Base-by-base conservation (phyloP, 1,284 basidiomycete genomes). In the Rhodotorula mucilaginosa region DNA sequence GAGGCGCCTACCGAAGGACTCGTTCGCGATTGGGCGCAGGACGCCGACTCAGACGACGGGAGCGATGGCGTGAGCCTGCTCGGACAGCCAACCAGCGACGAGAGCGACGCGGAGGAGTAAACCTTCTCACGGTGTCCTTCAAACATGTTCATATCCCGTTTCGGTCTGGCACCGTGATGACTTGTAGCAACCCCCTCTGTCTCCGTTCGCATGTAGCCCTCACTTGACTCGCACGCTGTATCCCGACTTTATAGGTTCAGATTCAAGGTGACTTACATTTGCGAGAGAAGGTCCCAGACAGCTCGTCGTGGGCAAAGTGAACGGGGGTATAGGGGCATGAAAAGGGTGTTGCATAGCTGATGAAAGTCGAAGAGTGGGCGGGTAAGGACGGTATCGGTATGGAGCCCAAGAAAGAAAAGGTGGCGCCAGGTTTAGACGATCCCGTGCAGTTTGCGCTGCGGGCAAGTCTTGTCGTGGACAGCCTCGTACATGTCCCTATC, bases 21-120 rank as follows among this genome's bases (percentile, higher is more conserved):
- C 56, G 49, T 71, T 8, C 48, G 70, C 5, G 70, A 71, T 46
- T 71, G 70, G 70, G 70, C 70, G 18, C 54, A 58, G 46, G 31
- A 23, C 12, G 39, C 23, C 23, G 39, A 26, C 21, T 65, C 61
- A 7, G 65, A 34, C 23, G 66, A 68, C 6, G 52, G 18, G 19
- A 56, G 62, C 19, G 68, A 70, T 15, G 66, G 52, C 15, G 10
- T 52, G 19, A 48, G 52, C 31, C 39, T 52, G 18, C 5, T 52
- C 3, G 57, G 21, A 1, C 61, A 52, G 23, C 52, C 61, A 16
- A 51, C 47, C 26, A 49, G 59, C 6, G 49, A 15, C 3, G 54
- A 56, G 26, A 56, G 54, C 54, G 54, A 56, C 4, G 39, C 47
- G 23, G 44, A 26, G 13, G 39, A 10, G 12, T 16, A 21, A 23